phyloP scores from a whole-genome alignment of 306 rosid genomes.

The Abrus precatorius region DNA sequence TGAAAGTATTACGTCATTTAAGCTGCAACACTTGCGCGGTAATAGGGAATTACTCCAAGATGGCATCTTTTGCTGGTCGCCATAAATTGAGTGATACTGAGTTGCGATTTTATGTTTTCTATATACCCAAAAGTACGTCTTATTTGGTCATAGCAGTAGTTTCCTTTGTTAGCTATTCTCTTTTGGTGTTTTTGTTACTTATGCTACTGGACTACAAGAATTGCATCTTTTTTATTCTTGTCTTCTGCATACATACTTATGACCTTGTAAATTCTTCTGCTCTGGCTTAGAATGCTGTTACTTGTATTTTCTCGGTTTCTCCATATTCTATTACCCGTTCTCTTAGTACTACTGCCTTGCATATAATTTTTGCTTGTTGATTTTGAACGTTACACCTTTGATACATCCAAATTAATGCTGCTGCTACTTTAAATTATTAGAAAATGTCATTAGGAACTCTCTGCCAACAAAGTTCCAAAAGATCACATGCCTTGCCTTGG shows the following conservation, averaged over 20 bases:
- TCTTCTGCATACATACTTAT: conserved; percentile 33
- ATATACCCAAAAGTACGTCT: conserved; percentile 41
- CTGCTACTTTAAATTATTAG: conserved; percentile 17
- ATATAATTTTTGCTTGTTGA: background rate
- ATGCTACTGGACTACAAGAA: conserved; percentile 55
- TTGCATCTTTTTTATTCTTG: conserved; percentile 50
- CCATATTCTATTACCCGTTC: background rate
- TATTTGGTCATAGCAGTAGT: conserved; percentile 52
- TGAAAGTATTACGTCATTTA: conserved; percentile 45
- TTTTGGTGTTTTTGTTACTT: conserved; percentile 59
- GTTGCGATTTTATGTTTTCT: conserved; percentile 51
- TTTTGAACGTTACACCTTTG: background rate
- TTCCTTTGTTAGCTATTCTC: conserved; percentile 58
- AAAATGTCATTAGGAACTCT: background rate
- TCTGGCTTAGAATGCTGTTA: conserved; percentile 5
- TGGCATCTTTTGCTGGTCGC: conserved; percentile 49
- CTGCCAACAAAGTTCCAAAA: conserved; percentile 26
- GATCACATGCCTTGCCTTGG: background rate
- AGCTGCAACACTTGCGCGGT: conserved; percentile 55
- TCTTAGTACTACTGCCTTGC: background rate
- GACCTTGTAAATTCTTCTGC: conserved; percentile 45
- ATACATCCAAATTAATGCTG: background rate
- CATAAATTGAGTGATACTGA: conserved; percentile 53
- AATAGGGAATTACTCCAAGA: conserved; percentile 50
- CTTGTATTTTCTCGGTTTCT: conserved; percentile 26